A percentile compares a stretch with the other conserved stretches of the same genome.
These are phyloP conservation scores for Camellia oleifera DNA, from an alignment of 179 eudicot genomes.

Conservation along the genomic window DNA sequence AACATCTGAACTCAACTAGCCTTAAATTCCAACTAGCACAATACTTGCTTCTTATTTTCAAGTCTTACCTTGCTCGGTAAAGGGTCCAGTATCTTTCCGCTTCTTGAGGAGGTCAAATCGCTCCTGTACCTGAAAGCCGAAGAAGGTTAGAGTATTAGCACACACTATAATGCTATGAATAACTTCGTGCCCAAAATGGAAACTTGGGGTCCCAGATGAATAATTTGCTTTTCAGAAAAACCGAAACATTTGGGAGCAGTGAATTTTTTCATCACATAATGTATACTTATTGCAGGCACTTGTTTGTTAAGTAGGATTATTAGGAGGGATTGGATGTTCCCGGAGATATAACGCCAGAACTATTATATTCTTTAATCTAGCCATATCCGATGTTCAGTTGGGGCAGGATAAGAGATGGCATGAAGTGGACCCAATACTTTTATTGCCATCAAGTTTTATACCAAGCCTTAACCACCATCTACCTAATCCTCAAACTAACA, in stretches of 20 bases:
- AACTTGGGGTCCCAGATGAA: background rate
- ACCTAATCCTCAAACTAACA: too few species aligned
- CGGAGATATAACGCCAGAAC: too few species aligned
- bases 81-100: conserved; percentile 69
- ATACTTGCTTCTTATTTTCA: background rate
- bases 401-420: background rate
- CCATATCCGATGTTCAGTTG: background rate
- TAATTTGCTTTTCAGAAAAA: background rate
- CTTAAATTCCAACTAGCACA: background rate
- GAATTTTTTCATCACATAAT: background rate
- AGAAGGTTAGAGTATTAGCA: background rate
- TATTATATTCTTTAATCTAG: background rate
- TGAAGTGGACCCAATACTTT: background rate
- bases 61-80: conserved; percentile 74
- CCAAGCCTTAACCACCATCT: background rate
- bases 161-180: background rate
- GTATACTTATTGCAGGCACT: background rate
- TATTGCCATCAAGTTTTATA: background rate
- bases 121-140: conserved; percentile 60
- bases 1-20: background rate
- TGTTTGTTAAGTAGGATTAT: background rate
- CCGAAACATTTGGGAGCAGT: background rate
- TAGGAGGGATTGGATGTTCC: background rate
- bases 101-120: conserved; percentile 88
- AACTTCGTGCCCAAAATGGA: background rate